phyloP scores from a whole-genome alignment of 805 yeast genomes.

The Ogataea paraovalis region DNA sequence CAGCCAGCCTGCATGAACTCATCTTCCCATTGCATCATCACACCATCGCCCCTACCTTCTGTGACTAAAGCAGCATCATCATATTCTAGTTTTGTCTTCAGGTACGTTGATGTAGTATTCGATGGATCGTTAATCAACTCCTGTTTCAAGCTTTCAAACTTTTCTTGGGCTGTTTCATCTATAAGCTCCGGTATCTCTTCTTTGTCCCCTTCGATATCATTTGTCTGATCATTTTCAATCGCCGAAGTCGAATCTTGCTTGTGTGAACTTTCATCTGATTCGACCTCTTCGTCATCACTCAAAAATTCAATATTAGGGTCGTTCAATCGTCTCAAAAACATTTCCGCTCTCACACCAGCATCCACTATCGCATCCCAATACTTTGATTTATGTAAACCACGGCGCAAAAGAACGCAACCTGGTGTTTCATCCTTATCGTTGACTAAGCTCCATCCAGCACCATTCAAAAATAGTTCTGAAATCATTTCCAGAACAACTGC shows the following conservation, averaged over 20 bases:
- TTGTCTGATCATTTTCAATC: slow-evolving; percentile 16
- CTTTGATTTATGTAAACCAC: slow-evolving; percentile 37
- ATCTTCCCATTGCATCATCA: slow-evolving; percentile 97
- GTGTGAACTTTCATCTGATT: slow-evolving; percentile 18
- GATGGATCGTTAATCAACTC: slow-evolving; percentile 49
- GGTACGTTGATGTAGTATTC: slow-evolving; percentile 57
- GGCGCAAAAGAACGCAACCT: slow-evolving; percentile 69
- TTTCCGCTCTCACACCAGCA: slow-evolving; percentile 90
- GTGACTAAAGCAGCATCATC: slow-evolving; percentile 69
- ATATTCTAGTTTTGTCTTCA: slow-evolving; percentile 65
- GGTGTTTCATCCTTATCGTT: slow-evolving; percentile 75
- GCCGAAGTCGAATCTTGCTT: slow-evolving; percentile 14
- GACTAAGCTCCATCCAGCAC: slow-evolving; percentile 87
- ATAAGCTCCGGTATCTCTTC: slow-evolving; percentile 4
- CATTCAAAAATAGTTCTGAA: slow-evolving; percentile 66
- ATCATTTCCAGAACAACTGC: slow-evolving; percentile 51
- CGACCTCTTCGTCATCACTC: slow-evolving; percentile 33
- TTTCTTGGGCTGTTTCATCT: slow-evolving; percentile 4
- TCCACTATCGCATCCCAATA: slow-evolving; percentile 55
- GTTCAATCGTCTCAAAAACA: slow-evolving; percentile 66
- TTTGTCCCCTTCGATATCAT: slow-evolving; percentile 5
- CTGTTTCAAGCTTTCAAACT: slow-evolving; percentile 19
- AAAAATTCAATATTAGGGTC: slow-evolving; percentile 63
- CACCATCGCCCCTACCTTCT: slow-evolving; percentile 74
- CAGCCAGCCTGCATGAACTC: slow-evolving; percentile 79